These are phyloP conservation scores for Kentomonas sorsogonicus DNA, from an alignment of 208 protist genomes.

Conservation along the genomic window DNA sequence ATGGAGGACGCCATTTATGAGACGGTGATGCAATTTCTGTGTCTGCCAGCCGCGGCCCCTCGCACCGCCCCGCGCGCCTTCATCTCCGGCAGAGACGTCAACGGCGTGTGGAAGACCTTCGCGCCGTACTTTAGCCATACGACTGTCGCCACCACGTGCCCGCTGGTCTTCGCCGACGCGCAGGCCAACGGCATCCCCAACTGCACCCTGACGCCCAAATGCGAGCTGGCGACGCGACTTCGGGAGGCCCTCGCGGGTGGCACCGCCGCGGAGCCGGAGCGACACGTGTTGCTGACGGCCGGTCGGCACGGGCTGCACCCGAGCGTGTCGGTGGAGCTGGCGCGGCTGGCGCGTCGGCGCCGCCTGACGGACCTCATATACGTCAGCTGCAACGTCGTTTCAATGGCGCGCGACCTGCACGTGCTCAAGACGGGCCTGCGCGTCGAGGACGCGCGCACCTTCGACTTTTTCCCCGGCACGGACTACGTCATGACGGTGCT, in stretches of 20 bases:
- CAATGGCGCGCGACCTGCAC: slow-evolving; percentile 26
- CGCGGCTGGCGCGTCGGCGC: slow-evolving; percentile 7
- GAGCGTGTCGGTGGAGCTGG: slow-evolving; percentile 15
- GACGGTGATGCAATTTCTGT: slow-evolving; percentile 24
- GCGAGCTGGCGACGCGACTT: slow-evolving; percentile 8
- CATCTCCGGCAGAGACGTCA: slow-evolving; percentile 33
- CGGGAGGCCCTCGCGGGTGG: neutral
- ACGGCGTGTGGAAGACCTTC: slow-evolving; percentile 28
- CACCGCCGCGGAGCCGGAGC: neutral
- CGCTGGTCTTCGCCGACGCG: slow-evolving; percentile 25
- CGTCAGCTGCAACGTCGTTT: slow-evolving; percentile 43
- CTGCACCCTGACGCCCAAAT: slow-evolving; percentile 16
- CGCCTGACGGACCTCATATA: slow-evolving; percentile 29
- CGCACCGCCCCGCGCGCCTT: slow-evolving; percentile 18
- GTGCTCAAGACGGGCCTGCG: slow-evolving; percentile 23
- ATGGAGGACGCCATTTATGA: slow-evolving; percentile 47
- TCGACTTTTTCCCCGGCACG: slow-evolving; percentile 46
- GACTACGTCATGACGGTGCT: slow-evolving; percentile 49
- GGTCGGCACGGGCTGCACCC: slow-evolving; percentile 40
- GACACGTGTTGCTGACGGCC: slow-evolving; percentile 29
- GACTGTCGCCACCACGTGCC: slow-evolving; percentile 26
- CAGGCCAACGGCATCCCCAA: slow-evolving; percentile 19
- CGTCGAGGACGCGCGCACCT: slow-evolving; percentile 21
- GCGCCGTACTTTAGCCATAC: slow-evolving; percentile 21
- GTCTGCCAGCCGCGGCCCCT: slow-evolving; percentile 2